A percentile compares a stretch with the other conserved stretches of the same genome.
These are phyloP conservation scores for Mucor lusitanicus DNA, from an alignment of 371 early-diverging fungal genomes.

Conservation along the genomic window DNA sequence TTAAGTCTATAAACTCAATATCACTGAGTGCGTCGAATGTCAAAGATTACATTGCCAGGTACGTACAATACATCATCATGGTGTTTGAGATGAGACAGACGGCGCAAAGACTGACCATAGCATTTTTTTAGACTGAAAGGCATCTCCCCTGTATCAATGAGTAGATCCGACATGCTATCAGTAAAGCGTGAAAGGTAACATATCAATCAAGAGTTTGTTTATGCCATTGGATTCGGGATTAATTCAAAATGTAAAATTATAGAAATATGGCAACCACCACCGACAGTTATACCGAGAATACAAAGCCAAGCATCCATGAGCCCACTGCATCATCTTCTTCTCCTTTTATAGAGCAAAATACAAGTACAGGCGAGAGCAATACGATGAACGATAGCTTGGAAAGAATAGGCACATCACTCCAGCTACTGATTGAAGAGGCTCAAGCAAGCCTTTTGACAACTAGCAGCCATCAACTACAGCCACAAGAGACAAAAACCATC, in stretches of 20 bases:
- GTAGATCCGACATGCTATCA: neutral
- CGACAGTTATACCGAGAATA: neutral
- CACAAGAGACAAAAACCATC: neutral
- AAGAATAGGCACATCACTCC: constrained; percentile 12
- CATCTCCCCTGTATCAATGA: neutral
- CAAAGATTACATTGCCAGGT: neutral
- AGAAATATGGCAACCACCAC: neutral
- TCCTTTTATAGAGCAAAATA: neutral
- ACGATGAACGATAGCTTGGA: constrained; percentile 14
- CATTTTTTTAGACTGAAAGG: neutral
- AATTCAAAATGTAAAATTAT: neutral
- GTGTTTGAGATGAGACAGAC: neutral
- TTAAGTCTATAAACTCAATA: neutral
- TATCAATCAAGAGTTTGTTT: too few species aligned
- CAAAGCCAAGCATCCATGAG: neutral
- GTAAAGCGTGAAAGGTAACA: neutral
- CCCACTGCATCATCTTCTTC: neutral
- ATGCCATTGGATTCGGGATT: neutral
- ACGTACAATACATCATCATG: neutral
- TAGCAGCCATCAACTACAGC: neutral
- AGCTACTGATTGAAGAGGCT: constrained; percentile 15
- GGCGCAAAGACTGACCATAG: neutral
- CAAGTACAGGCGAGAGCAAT: neutral
- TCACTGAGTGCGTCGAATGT: neutral
- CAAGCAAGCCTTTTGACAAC: constrained; percentile 14